Evolutionary conservation across 345 rosid species (phyloP).

Genomic region (Zanthoxylum bungeanum): DNA sequence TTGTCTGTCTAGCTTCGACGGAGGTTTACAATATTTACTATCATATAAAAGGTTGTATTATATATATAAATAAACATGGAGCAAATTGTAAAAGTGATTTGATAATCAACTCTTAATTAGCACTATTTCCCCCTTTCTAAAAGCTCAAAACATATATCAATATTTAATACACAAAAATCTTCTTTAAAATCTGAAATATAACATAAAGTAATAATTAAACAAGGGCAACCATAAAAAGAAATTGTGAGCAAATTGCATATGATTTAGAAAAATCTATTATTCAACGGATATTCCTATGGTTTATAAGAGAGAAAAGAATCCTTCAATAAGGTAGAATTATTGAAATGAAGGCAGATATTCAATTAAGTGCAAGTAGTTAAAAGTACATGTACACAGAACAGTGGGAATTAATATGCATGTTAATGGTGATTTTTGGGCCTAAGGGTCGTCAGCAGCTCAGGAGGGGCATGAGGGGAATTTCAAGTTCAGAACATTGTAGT

Average conservation of each 20-base stretch:
- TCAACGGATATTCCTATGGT: not conserved
- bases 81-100: not conserved
- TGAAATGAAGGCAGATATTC: not conserved
- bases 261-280: not conserved
- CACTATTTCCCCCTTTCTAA: not conserved
- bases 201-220: no score
- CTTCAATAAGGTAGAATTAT: not conserved
- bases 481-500: no score
- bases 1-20: not conserved
- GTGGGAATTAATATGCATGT: no score
- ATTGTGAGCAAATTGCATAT: not conserved
- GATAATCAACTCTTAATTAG: not conserved
- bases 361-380: not conserved
- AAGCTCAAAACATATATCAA: not conserved
- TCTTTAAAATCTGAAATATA: not conserved
- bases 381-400: slow-evolving; percentile 81
- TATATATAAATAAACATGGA: not conserved
- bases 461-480: no score
- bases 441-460: no score
- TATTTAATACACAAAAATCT: no score
- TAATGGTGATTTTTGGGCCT: no score
- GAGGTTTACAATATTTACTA: not conserved
- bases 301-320: not conserved
- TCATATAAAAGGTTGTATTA: no score
- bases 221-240: not conserved